Percentiles rank a stretch among this genome's conserved stretches.
phyloP scores from a whole-genome alignment of 345 rosid species.

The Lepidium aucheri region DNA sequence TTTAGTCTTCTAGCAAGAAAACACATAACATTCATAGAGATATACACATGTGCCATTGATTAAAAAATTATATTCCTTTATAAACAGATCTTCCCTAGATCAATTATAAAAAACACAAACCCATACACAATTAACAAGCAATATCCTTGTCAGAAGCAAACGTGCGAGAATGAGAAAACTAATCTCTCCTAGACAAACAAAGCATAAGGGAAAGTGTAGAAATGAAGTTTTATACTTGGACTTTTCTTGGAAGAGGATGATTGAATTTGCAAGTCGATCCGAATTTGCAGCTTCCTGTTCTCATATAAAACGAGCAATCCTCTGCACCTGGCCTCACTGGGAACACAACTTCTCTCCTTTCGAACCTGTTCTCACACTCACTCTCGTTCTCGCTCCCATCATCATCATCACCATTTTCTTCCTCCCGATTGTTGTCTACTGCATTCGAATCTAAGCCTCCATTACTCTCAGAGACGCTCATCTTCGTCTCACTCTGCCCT shows the following conservation, averaged over 20 bases:
- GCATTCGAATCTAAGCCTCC: neutral
- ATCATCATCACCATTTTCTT: neutral
- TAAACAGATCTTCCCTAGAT: neutral
- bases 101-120: neutral
- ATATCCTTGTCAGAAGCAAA: neutral
- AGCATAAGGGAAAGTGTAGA: neutral
- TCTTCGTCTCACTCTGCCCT: neutral
- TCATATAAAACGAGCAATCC: conserved; percentile 78
- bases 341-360: conserved; percentile 22
- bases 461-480: neutral
- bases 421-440: neutral
- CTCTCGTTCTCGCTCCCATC: conserved; percentile 11
- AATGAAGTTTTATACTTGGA: conserved; percentile 37
- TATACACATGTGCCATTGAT: conserved; percentile 8
- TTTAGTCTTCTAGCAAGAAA: neutral
- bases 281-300: conserved; percentile 74
- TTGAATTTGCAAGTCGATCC: conserved; percentile 87
- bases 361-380: neutral
- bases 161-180: neutral
- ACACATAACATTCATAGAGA: neutral
- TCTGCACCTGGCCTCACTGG: conserved; percentile 79
- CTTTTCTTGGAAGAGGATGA: conserved; percentile 54
- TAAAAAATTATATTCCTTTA: neutral
- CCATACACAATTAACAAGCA: neutral
- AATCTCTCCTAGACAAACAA: neutral